phyloP scores from a whole-genome alignment of 768 basidiomycete genomes.

The Mycena rosella region DNA sequence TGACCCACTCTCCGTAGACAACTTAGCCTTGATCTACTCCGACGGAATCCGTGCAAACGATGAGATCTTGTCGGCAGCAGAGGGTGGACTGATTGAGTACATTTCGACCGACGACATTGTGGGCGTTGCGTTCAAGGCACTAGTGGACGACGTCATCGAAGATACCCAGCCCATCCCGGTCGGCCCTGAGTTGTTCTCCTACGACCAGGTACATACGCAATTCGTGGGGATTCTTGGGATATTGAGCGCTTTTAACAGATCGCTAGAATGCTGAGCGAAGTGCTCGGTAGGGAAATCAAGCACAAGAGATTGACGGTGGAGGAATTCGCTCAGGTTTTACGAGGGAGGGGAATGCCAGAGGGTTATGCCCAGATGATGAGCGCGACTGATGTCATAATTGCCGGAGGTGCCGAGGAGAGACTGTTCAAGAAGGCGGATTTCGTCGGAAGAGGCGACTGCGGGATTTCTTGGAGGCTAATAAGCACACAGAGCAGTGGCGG shows the following conservation, averaged over 20 bases:
- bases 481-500: constrained; percentile 5
- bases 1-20: constrained; percentile 7
- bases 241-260: constrained; percentile 34
- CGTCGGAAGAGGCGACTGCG: constrained; percentile 39
- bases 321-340: constrained; percentile 35
- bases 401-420: constrained; percentile 42
- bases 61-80: constrained; percentile 43
- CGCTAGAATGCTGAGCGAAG: constrained; percentile 40
- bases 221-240: not conserved
- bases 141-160: constrained; percentile 39
- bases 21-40: constrained; percentile 2
- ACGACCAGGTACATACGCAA: constrained; percentile 29
- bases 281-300: constrained; percentile 45
- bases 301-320: constrained; percentile 40
- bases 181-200: constrained; percentile 46
- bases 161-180: constrained; percentile 46
- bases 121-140: constrained; percentile 27
- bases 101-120: constrained; percentile 50
- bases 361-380: constrained; percentile 37
- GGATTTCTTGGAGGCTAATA: constrained; percentile 42
- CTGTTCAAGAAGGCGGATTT: constrained; percentile 36
- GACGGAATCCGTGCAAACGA: not conserved
- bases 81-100: constrained; percentile 44
- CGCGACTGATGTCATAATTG: constrained; percentile 36
- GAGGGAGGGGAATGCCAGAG: constrained; percentile 30